Conservation (phyloP, 257 asterid genomes). For the Solanum paucissectum region DNA sequence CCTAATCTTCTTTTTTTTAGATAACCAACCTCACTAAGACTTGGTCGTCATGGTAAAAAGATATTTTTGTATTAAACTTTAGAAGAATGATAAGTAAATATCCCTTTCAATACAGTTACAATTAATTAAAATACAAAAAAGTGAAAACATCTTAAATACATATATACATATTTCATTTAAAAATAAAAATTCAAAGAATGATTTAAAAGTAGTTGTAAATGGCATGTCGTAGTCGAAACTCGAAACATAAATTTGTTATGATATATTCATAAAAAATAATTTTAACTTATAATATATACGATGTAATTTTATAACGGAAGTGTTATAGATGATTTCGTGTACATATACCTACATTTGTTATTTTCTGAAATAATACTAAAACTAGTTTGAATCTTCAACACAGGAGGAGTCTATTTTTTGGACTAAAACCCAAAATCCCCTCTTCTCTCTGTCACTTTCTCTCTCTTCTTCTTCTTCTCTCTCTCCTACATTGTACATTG, state of each 20-base stretch:
- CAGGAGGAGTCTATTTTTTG: conserved; percentile 6
- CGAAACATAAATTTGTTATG: background rate
- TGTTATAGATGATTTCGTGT: background rate
- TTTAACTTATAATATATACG: no score
- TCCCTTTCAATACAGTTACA: background rate
- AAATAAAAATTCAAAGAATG: background rate
- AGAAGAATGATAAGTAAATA: background rate
- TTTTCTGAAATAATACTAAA: conserved; percentile 7
- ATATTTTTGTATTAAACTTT: background rate
- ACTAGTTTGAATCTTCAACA: conserved; percentile 20
- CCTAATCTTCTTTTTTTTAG: background rate
- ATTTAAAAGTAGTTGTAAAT: background rate
- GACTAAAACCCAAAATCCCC: conserved; percentile 8
- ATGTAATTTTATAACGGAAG: no score
- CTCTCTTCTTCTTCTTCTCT: conserved; percentile 21
- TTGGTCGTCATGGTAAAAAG: background rate
- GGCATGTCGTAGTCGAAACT: background rate
- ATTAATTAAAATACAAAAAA: background rate
- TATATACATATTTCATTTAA: background rate
- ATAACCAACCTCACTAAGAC: background rate
- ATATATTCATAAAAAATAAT: background rate
- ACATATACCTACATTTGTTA: background rate
- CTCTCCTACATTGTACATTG: conserved; percentile 25
- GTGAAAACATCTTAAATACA: background rate
- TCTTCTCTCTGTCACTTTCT: background rate